A percentile compares a stretch with the other conserved stretches of the same genome.
phyloP scores from a whole-genome alignment of 768 basidiomycete species.

The Boletus barrowsii region DNA sequence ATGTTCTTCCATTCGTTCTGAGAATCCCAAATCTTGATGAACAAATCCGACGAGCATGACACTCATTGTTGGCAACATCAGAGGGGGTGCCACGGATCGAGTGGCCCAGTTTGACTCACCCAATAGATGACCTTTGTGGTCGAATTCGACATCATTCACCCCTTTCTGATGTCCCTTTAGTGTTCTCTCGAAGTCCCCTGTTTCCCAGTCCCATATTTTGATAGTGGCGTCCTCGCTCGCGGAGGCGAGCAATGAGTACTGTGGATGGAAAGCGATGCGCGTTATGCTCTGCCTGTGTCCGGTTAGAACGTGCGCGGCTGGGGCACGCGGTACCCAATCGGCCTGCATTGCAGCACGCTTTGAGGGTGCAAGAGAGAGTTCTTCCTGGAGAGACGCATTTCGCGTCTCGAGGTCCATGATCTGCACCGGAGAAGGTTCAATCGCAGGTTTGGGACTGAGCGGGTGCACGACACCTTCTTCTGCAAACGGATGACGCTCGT shows the following conservation, averaged over 20 bases:
- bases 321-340: conserved; percentile 88
- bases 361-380: conserved; percentile 48
- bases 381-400: conserved; percentile 76
- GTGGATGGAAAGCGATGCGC: conserved; percentile 81
- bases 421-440: conserved; percentile 38
- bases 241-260: conserved; percentile 77
- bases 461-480: conserved; percentile 66
- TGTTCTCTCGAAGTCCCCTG: conserved; percentile 88
- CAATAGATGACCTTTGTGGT: conserved; percentile 77
- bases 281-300: conserved; percentile 79
- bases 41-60: conserved; percentile 81
- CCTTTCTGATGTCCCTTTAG: conserved; percentile 90
- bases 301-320: conserved; percentile 72
- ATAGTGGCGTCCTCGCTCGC: conserved; percentile 88
- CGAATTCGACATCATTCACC: conserved; percentile 84
- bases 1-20: conserved; percentile 87
- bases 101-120: conserved; percentile 44
- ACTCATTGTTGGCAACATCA: conserved; percentile 14
- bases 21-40: conserved; percentile 91
- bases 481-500: conserved; percentile 93
- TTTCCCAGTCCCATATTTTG: conserved; percentile 97
- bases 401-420: conserved; percentile 94
- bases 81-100: neutral
- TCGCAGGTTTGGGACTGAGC: conserved; percentile 5
- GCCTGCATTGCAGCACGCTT: conserved; percentile 59